Conservation (phyloP, 129 eudicot genomes). For the Cynara cardunculus region DNA sequence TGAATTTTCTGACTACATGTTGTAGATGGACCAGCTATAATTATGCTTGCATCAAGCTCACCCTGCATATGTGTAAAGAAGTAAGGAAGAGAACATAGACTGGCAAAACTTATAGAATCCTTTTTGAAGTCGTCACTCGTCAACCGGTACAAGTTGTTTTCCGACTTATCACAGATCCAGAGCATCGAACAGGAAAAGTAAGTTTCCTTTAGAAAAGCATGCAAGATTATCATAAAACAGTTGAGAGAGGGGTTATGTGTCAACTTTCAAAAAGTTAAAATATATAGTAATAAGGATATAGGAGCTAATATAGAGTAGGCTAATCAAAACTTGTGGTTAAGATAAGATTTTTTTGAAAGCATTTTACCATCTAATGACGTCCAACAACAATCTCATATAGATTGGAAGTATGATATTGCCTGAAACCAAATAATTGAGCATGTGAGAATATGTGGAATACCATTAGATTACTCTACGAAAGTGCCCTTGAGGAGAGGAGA, state of each 20-base stretch:
- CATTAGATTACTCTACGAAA: background rate
- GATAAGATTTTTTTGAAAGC: background rate
- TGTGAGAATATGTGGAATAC: background rate
- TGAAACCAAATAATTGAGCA: background rate
- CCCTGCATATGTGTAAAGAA: constrained; percentile 40
- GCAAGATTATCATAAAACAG: background rate
- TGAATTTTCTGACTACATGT: constrained; percentile 92
- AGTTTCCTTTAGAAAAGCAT: background rate
- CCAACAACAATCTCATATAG: background rate
- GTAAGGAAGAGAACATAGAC: background rate
- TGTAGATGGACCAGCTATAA: constrained; percentile 76
- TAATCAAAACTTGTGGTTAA: background rate
- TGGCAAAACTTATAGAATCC: background rate
- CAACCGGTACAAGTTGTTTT: background rate
- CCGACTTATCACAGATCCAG: background rate
- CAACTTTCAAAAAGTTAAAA: background rate
- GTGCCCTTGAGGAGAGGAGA: background rate
- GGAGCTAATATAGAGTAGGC: background rate
- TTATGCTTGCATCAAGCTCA: constrained; percentile 61
- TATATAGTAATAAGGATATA: background rate
- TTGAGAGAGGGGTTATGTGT: background rate
- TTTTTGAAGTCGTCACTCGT: background rate
- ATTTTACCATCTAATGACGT: background rate
- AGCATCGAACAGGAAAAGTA: background rate
- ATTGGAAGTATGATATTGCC: background rate